Evolutionary conservation across 805 yeast species (phyloP), one percentile per base, ranked within the genome.

Genomic region (Monosporozyma aquatica): DNA sequence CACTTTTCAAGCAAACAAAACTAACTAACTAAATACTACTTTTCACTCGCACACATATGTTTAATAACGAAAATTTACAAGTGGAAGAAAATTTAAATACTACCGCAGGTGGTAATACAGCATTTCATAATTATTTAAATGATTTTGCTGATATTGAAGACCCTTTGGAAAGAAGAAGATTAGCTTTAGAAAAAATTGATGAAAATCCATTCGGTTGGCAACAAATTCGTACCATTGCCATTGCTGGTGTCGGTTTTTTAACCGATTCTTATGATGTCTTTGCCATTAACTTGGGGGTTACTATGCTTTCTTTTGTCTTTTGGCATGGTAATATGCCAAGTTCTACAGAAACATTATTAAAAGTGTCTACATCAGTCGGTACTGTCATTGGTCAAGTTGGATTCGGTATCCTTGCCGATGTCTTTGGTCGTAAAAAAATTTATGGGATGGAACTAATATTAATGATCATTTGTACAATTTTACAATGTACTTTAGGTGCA

Each of bases 251-350:
- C 51, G 96, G 96, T 62, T 87, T 87, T 77, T 64, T 87, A 66
- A 87, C 95, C 23, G 96, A 87, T 67, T 78, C 95, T 43, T 87
- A 87, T 65, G 95, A 87, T 71, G 84, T 87, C 52, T 87, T 87
- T 56, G 89, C 95, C 52, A 87, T 87, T 55, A 84, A 82, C 66
- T 69, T 87, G 69, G 90, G 83, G 64, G 67, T 84, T 42, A 58
- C 89, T 41, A 85, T 87, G 89, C 65, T 87, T 74, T 64, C 75
- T 26, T 78, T 81, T 55, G 94, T 80, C 43, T 84, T 65, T 71
- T 87, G 89, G 87, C 66, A 62, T 14, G 72, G 74, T 43, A 37
- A 47, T 21, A 74, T 80, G 46, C 95, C 95, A 28, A 53, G 72
- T 44, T 79, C 94, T 39, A 82, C 94, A 41, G 62, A 68, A 44